Evolutionary conservation across 495 filamentous ascomycete species (phyloP), one percentile per base, ranked within the genome.

Genomic region (Hapsidospora chrysogenum): DNA sequence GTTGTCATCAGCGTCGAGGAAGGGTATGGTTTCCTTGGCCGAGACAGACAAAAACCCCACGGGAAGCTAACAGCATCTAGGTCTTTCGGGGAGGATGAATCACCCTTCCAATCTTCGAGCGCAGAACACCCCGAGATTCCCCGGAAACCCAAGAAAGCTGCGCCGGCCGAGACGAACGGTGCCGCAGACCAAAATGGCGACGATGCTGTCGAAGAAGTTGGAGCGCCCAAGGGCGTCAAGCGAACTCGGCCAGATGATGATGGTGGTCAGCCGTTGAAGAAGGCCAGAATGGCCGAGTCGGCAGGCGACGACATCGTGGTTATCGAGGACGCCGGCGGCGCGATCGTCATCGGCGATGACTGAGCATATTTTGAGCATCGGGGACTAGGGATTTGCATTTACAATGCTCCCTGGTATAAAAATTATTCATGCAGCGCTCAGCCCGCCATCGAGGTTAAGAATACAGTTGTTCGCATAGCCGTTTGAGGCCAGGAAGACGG

Each of bases 381-480:
- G 5, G n/a, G 4, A 9, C 9, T 9, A 28, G 20, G 11, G 11
- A 15, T 18, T 14, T 28, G 10, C 29, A 26, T 5, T 2, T n/a
- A n/a, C n/a, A n/a, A n/a, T n/a, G n/a, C n/a, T n/a, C n/a, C n/a
- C n/a, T n/a, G n/a, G n/a, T 37, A n/a, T 42, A 29, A 17, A 11
- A 46, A 21, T 33, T 31, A 8, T 29, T 50, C 47, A 80, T 14
- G 64, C 56, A 10, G 78, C 79, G 45, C 80, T 84, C 36, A 86
- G 46, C 1, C 84, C 84, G 13, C 84, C 84, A 50, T 92, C 84
- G n/a, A 92, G 62, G 45, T 83, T 85, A 7, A 92, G 62, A 17
- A 85, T 67, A 54, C 81, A 85, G 37, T 86, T 86, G 47, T 85
- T 84, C 7, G 80, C 76, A 49, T 85, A 92, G 29, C 69, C 50